phyloP scores from a whole-genome alignment of 805 yeast genomes.

The Maudiozyma barnettii region DNA sequence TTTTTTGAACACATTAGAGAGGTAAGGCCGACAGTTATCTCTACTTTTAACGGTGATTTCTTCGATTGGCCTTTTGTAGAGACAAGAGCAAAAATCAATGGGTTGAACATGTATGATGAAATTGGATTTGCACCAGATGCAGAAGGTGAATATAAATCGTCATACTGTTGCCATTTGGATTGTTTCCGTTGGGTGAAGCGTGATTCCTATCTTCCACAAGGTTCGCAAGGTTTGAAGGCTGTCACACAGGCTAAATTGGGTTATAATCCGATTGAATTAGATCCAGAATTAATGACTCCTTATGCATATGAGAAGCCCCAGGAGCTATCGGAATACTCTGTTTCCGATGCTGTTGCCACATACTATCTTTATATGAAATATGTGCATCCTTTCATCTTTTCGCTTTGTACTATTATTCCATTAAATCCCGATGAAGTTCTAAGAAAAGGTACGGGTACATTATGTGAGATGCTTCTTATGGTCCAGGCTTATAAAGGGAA shows the following conservation, averaged over 20 bases:
- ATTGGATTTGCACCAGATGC: slow-evolving; percentile 86
- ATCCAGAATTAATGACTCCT: slow-evolving; percentile 97
- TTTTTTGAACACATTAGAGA: slow-evolving; percentile 90
- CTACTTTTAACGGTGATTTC: slow-evolving; percentile 96
- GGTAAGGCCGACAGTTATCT: slow-evolving; percentile 88
- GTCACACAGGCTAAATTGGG: slow-evolving; percentile 94
- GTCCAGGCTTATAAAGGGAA: slow-evolving; percentile 80
- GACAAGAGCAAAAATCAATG: slow-evolving; percentile 74
- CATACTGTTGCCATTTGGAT: slow-evolving; percentile 94
- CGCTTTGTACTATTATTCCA: slow-evolving; percentile 91
- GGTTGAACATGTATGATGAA: slow-evolving; percentile 78
- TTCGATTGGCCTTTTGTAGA: slow-evolving; percentile 99
- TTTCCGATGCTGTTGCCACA: slow-evolving; percentile 98
- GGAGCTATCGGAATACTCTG: slow-evolving; percentile 87
- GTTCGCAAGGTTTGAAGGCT: slow-evolving; percentile 96
- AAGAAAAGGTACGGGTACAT: slow-evolving; percentile 95
- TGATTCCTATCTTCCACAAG: slow-evolving; percentile 95
- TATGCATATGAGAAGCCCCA: slow-evolving; percentile 94
- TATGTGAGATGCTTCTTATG: slow-evolving; percentile 95
- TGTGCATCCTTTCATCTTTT: slow-evolving; percentile 93
- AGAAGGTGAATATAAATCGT: slow-evolving; percentile 88
- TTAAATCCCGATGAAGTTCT: slow-evolving; percentile 92
- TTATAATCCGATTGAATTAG: slow-evolving; percentile 91
- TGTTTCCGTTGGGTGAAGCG: slow-evolving; percentile 97
- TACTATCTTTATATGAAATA: slow-evolving; percentile 92